Evolutionary conservation across 2,329 filamentous ascomycete genomes (phyloP), one percentile per base, ranked within the genome.

Genomic region (Lasiodiplodia gonubiensis): DNA sequence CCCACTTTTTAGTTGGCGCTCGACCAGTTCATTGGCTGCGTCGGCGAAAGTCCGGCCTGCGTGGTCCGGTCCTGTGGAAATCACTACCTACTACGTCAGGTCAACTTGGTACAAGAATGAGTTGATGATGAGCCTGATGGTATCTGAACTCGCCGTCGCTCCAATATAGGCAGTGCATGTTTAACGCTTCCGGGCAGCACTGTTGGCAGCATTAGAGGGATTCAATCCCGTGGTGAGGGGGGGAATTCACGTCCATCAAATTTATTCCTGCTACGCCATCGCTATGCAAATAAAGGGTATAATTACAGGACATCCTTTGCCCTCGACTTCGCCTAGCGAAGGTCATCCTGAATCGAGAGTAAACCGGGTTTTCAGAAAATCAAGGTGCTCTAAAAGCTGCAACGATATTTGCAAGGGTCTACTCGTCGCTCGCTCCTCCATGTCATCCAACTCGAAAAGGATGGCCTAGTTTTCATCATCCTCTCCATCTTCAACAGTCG

Each of bases 261-360:
- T 51, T 39, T 33, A 5, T 35, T 61, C 39, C 57, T 51, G n/a
- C 54, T 66, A 25, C 64, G 64, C 64, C 64, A 37, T 27, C 64
- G 64, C 64, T 59, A 66, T 66, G 64, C 64, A 66, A 66, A 51
- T 42, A 52, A 59, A 66, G 64, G 64, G 64, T 66, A 66, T 59
- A 66, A 59, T n/a, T 46, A 57, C 53, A 66, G 27, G 39, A 21
- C 51, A 37, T n/a, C 42, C 12, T 25, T 18, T 48, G 21, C 35
- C 16, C n/a, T 42, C 39, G 54, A 30, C 30, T 8, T 37, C 8
- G n/a, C 27, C 30, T 30, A 35, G 16, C 4, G 12, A 35, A 55
- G 6, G 7, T 11, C 11, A 16, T 57, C 7, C n/a, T 21, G 4
- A 35, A 25, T 16, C 35, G 30, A 46, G 33, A 11, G 16, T n/a